phyloP scores from a whole-genome alignment of 2,329 filamentous ascomycete genomes.

The Neocatenulostroma microsporum region DNA sequence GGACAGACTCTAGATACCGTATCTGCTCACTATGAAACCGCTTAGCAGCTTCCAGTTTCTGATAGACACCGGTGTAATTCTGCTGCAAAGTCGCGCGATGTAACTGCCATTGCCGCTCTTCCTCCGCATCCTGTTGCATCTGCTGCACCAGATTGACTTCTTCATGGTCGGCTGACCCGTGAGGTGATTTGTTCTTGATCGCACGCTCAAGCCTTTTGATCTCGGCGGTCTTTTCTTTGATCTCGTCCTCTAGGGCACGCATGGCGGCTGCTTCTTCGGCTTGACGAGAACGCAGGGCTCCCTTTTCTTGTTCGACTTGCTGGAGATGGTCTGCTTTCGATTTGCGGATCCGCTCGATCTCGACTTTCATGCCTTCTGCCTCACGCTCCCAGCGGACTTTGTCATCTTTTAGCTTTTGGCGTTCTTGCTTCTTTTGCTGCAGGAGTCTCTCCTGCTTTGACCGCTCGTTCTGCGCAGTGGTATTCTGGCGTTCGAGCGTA shows the following conservation, averaged over 20 bases:
- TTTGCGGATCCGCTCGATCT: slow-evolving; percentile 35
- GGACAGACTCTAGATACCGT: slow-evolving; percentile 22
- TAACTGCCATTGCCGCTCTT: slow-evolving; percentile 33
- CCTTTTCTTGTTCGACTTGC: slow-evolving; percentile 33
- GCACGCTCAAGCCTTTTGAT: slow-evolving; percentile 65
- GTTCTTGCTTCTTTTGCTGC: slow-evolving; percentile 60
- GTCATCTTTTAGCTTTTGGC: slow-evolving; percentile 62
- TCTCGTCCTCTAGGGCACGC: slow-evolving; percentile 61
- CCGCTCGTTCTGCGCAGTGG: slow-evolving; percentile 69
- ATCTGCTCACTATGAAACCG: slow-evolving; percentile 39
- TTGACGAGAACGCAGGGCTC: slow-evolving; percentile 34
- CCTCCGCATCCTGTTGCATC: slow-evolving; percentile 32
- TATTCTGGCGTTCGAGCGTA: slow-evolving; percentile 71
- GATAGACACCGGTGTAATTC: slow-evolving; percentile 25
- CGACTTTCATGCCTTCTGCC: slow-evolving; percentile 47
- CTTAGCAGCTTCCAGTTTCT: slow-evolving; percentile 28
- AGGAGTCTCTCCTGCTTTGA: slow-evolving; percentile 67
- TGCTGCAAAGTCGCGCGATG: slow-evolving; percentile 23
- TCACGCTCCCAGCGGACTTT: slow-evolving; percentile 61
- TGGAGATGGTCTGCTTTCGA: slow-evolving; percentile 32
- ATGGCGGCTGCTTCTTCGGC: slow-evolving; percentile 40
- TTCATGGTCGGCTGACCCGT: slow-evolving; percentile 11
- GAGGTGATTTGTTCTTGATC: slow-evolving; percentile 48
- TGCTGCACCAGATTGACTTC: slow-evolving; percentile 28
- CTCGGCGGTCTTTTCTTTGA: slow-evolving; percentile 62